Base-by-base conservation (phyloP, 768 basidiomycete species). In the Cyclocybe aegerita region DNA sequence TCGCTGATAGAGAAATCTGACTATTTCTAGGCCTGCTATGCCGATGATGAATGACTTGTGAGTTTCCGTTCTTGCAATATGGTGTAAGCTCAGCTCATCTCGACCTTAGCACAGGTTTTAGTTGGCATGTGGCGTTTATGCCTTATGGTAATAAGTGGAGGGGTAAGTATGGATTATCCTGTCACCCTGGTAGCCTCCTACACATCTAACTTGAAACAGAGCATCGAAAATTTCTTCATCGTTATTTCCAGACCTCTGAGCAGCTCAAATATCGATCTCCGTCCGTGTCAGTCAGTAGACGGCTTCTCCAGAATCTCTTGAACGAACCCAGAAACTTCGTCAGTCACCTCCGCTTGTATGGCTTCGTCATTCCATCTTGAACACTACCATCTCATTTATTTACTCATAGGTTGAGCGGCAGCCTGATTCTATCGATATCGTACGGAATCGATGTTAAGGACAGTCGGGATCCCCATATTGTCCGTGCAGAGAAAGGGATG, bases 381-480 rank as follows among this genome's bases (percentile, higher is more conserved):
- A 41, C 53, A 60, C 35, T 23, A 14, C 37, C 14, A 23, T 36
- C 39, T 42, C 12, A 44, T 37, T 37, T 9, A 9, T 32, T 11
- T 17, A 31, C 9, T 39, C 14, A 11, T 33, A 55, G 54, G 14
- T 56, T 56, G 58, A 55, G 50, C 12, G 52, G 58, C 15, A 49
- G 49, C 12, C 39, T 54, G 1, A 52, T 55, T 11, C 47, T 55
- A 14, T 56, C 77, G 46, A 55, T 69, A n/a, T 66, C 71, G 1
- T 77, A 79, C 50, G 78, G 77, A 1, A 65, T 77, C 10, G 63
- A 74, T 12, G 60, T 70, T 7, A 52, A 59, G 40, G 62, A 66
- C 0, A 46, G 58, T 14, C 53, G 69, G 43, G 78, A 79, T 52
- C 75, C 74, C 1, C 69, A 69, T 50, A 62, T 79, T 10, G 53